A percentile compares a stretch with the other conserved stretches of the same genome.
Conservation (phyloP, 768 basidiomycete genomes). For the Boletus subparvulus region DNA sequence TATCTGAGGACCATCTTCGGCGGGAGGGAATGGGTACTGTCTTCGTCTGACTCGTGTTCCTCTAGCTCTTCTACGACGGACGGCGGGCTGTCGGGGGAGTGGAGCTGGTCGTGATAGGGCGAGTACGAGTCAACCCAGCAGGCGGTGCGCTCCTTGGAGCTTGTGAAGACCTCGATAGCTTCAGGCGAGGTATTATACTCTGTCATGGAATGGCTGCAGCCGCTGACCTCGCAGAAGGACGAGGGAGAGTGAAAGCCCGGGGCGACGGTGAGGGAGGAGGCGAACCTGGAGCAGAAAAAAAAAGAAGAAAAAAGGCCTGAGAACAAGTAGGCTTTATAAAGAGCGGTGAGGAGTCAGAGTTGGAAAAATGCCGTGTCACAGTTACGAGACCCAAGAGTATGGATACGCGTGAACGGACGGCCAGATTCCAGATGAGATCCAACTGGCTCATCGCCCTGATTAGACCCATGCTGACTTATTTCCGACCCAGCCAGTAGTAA, state of each 20-base stretch:
- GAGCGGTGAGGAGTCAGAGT: conserved; percentile 10
- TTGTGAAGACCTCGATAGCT: conserved; percentile 56
- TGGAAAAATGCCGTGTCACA: conserved; percentile 22
- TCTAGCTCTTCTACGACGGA: conserved; percentile 43
- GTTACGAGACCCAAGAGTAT: conserved; percentile 23
- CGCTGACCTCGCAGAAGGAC: not conserved
- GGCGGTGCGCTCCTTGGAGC: conserved; percentile 59
- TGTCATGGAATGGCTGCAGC: conserved; percentile 45
- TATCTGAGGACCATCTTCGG: conserved; percentile 74
- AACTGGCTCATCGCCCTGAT: conserved; percentile 18
- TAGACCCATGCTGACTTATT: conserved; percentile 31
- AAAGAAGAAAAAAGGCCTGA: conserved; percentile 7
- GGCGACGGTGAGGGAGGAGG: not conserved
- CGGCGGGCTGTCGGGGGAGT: conserved; percentile 61
- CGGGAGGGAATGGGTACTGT: conserved; percentile 49
- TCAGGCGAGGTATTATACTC: conserved; percentile 63
- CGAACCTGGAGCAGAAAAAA: conserved; percentile 3
- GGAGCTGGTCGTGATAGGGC: conserved; percentile 37
- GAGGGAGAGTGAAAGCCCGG: not conserved
- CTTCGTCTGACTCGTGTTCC: conserved; percentile 39
- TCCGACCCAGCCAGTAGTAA: conserved; percentile 24
- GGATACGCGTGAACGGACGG: not conserved
- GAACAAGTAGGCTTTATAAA: conserved; percentile 24
- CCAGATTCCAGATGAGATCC: conserved; percentile 29
- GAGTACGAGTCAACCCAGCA: conserved; percentile 58